Base-by-base conservation (phyloP, 1,284 basidiomycete species). In the Athelia psychrophila region DNA sequence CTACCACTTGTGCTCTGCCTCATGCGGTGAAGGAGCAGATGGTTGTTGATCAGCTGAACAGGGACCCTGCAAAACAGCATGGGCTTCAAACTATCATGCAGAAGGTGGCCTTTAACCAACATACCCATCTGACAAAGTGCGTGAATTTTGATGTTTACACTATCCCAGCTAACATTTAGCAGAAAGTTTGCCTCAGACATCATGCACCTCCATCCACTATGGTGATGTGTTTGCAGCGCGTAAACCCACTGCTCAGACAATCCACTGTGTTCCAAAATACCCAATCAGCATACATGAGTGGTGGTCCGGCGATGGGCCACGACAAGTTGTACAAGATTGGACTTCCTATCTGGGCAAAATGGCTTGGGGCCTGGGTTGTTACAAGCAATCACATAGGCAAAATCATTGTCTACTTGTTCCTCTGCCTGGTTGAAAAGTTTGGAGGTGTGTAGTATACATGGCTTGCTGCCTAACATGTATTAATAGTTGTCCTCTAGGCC, bases 311-410 rank as follows among this genome's bases (percentile, higher is more conserved):
- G 66, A 72, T 57, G 27, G 69, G 70, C 1, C 70, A 73, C 48
- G 64, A 71, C 49, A 73, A 73, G 50, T 59, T 73, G 8, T 56
- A 62, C 32, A 47, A 49, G 30, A 70, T 72, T 50, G 68, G 70
- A 3, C 71, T 73, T 58, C 66, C 64, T 1, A 62, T 70, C 12
- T 74, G 60, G 59, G 70, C 57, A 3, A 54, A 59, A 25, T 73
- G 64, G 62, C 54, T 73, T 19, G 64, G 58, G 40, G 57, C 56
- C 3, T 70, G 66, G 65, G 66, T 71, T 33, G 62, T 72, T 2
- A 70, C 69, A 1, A 70, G 58, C 49, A 72, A 72, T 54, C 54
- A 63, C 6, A 27, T 64, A 9, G 59, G 53, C 1, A 19, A 53
- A 35, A 50, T 63, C 10, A 49, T 70, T 27, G 60, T 55, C 13